Percentiles rank a stretch among this genome's conserved stretches.
Conservation (phyloP, 208 protist species). For the Wallacemonas rigidus region DNA sequence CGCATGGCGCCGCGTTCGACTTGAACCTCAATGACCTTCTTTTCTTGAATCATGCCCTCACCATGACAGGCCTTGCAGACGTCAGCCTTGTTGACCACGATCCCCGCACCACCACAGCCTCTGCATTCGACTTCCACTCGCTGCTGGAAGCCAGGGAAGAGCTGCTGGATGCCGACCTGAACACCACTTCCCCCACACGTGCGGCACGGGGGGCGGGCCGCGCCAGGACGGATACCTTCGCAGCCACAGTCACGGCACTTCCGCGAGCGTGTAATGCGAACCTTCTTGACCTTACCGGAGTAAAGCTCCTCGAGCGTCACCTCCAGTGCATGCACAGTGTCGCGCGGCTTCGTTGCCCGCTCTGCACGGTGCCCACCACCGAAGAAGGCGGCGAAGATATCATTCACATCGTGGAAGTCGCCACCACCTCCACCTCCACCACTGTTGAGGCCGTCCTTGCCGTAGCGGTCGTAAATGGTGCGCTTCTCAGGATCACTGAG, state of each 20-base stretch:
- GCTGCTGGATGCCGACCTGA: constrained; percentile 82
- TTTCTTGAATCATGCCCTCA: constrained; percentile 87
- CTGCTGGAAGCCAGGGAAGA: constrained; percentile 95
- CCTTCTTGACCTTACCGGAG: constrained; percentile 92
- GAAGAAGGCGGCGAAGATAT: constrained; percentile 92
- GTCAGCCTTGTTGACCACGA: constrained; percentile 75
- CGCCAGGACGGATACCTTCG: constrained; percentile 53
- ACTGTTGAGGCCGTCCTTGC: constrained; percentile 95
- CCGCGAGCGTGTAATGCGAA: constrained; percentile 84
- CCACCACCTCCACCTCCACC: constrained; percentile 60
- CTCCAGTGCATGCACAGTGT: constrained; percentile 91
- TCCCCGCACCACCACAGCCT: constrained; percentile 91
- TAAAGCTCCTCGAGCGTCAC: constrained; percentile 97
- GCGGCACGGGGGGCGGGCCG: constrained; percentile 64
- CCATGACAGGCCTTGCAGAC: constrained; percentile 94
- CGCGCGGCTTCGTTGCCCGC: constrained; percentile 90
- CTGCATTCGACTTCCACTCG: constrained; percentile 89
- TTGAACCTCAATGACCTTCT: constrained; percentile 94
- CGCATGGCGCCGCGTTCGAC: constrained; percentile 95
- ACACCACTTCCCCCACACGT: constrained; percentile 93
- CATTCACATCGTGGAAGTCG: constrained; percentile 61
- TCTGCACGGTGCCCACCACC: constrained; percentile 57
- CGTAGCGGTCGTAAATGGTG: constrained; percentile 97
- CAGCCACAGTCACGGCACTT: constrained; percentile 76
- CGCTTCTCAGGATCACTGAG: constrained; percentile 96